Conservation (phyloP, 768 basidiomycete genomes). For the Boletus bicolor region DNA sequence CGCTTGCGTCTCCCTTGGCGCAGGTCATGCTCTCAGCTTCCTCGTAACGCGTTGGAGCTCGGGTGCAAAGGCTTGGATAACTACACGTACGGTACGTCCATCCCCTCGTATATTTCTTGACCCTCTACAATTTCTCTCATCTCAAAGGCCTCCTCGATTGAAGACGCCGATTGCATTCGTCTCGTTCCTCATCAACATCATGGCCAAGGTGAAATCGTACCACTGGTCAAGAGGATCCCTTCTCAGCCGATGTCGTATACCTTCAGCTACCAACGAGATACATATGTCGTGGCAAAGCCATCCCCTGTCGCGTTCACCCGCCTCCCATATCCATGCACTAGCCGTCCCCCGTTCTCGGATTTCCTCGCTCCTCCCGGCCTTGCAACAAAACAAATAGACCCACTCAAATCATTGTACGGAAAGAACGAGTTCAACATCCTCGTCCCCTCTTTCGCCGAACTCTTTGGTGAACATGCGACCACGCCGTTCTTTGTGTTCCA, state of each 20-base stretch:
- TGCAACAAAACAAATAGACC: conserved; percentile 41
- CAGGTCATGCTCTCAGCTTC: conserved; percentile 89
- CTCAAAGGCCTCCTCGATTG: conserved; percentile 53
- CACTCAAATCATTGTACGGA: conserved; percentile 70
- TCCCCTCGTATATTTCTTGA: background rate
- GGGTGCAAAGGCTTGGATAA: conserved; percentile 73
- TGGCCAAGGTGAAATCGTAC: conserved; percentile 88
- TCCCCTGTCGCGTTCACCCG: conserved; percentile 65
- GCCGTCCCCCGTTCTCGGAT: conserved; percentile 60
- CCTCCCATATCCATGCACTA: conserved; percentile 85
- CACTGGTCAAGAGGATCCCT: conserved; percentile 58
- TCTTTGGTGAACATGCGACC: conserved; percentile 94
- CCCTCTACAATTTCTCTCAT: background rate
- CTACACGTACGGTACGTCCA: conserved; percentile 61
- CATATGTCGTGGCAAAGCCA: conserved; percentile 67
- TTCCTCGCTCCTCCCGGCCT: conserved; percentile 66
- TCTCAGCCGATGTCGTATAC: conserved; percentile 64
- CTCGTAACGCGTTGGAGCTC: conserved; percentile 88
- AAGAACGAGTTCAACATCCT: conserved; percentile 97
- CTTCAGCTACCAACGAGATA: conserved; percentile 94
- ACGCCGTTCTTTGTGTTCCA: conserved; percentile 99
- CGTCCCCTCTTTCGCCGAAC: conserved; percentile 87
- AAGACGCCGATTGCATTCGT: conserved; percentile 77
- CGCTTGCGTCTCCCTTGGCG: conserved; percentile 79
- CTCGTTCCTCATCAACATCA: conserved; percentile 78